Base-by-base conservation (phyloP, 2,329 filamentous ascomycete genomes). In the Hirsutella rhossiliensis region DNA sequence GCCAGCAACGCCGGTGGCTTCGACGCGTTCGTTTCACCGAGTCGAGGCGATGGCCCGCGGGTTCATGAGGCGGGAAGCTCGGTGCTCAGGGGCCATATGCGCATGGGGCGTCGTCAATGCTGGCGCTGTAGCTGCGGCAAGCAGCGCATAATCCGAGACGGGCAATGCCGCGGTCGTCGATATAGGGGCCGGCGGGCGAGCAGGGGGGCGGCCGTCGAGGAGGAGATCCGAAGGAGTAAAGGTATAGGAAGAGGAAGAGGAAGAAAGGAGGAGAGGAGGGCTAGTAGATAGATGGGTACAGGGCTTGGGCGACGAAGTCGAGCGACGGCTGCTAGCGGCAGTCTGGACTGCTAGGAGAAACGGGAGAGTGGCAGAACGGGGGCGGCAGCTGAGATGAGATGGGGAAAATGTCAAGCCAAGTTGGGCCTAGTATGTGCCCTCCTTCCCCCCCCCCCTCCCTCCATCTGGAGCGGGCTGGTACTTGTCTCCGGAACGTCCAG, bases 41-140 rank as follows among this genome's bases (percentile, higher is more conserved):
- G 32, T 39, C 29, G 43, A 32, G 11, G 11, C 12, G 27, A 19
- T 18, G 6, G 40, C 20, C 40, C 18, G 29, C 34, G 31, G 28
- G 40, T 19, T 42, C 43, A 44, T 44, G 43, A 23, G 36, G 32
- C n/a, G 7, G 27, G 28, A 12, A 7, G 11, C 11, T 30, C 19
- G 40, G 27, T 9, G 27, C n/a, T 17, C 43, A 12, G 19, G 11
- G 43, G 39, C 40, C 43, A 45, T 45, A 20, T 29, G 43, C 28
- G 39, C 40, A n/a, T 28, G 5, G n/a, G 23, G 17, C 27, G 34
- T 27, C 18, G 36, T 37, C 18, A 12, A 18, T n/a, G 28, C 5
- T 18, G 28, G 28, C 15, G 28, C 28, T 9, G 17, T 11, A 17
- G 42, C 43, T 37, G 31, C 43, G 30, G 28, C 27, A 37, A 37